phyloP scores from a whole-genome alignment of 345 rosid genomes.

The Citrus hindsii region DNA sequence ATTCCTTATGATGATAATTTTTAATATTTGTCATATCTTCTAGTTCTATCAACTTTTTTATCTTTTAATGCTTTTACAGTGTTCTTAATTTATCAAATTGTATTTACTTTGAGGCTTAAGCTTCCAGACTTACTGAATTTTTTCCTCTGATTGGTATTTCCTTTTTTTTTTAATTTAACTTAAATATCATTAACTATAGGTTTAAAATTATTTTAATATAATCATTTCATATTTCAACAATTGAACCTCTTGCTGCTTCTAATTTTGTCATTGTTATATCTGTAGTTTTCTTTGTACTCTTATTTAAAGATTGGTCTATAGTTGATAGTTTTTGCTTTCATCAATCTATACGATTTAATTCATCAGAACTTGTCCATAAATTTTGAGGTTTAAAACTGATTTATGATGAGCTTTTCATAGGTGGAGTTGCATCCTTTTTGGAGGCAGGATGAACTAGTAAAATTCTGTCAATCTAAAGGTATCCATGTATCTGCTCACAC shows the following conservation, averaged over 20 bases:
- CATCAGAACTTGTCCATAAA: neutral
- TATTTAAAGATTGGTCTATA: neutral
- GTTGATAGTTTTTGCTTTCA: neutral
- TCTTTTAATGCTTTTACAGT: neutral
- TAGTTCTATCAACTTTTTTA: neutral
- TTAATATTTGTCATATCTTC: neutral
- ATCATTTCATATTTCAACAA: neutral
- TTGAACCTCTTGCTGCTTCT: neutral
- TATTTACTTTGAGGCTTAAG: neutral
- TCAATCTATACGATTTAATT: neutral
- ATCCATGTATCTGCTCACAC: constrained; percentile 72
- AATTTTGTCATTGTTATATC: neutral
- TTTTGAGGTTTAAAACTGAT: constrained; percentile 12
- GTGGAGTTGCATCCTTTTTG: constrained; percentile 68
- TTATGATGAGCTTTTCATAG: constrained; percentile 22
- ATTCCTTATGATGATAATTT: neutral
- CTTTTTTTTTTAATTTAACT: neutral
- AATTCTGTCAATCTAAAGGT: constrained; percentile 50
- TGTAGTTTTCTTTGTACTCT: neutral
- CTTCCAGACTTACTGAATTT: neutral
- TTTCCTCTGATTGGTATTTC: neutral
- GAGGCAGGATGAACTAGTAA: constrained; percentile 66
- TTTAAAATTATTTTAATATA: neutral
- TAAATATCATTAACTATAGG: neutral
- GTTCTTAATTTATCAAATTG: neutral